Conservation (phyloP, 352 stramenopile genomes). For the Globisporangium okanoganense region DNA sequence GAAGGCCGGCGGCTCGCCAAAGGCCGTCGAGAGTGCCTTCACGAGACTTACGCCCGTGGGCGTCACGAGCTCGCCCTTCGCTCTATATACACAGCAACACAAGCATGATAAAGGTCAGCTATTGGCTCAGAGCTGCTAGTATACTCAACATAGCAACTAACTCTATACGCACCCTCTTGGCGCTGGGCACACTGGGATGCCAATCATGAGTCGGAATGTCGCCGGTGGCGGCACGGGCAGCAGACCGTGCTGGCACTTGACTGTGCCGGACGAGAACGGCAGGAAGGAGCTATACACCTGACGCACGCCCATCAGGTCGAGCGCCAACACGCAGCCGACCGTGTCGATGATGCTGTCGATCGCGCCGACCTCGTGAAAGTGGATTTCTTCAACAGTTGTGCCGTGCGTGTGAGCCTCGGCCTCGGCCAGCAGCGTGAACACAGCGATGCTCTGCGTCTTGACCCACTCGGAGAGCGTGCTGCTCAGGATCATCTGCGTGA, state of each 20-base stretch:
- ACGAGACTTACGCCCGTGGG: slow-evolving; percentile 95
- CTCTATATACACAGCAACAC: slow-evolving; percentile 21
- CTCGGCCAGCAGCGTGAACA: slow-evolving; percentile 91
- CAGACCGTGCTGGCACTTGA: slow-evolving; percentile 94
- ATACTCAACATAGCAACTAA: not conserved
- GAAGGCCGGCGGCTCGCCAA: slow-evolving; percentile 74
- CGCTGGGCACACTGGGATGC: slow-evolving; percentile 90
- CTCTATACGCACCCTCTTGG: slow-evolving; percentile 62
- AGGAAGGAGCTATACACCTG: slow-evolving; percentile 82
- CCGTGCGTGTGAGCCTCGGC: slow-evolving; percentile 95
- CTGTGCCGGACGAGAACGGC: slow-evolving; percentile 90
- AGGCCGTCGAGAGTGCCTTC: slow-evolving; percentile 76
- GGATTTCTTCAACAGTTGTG: slow-evolving; percentile 88
- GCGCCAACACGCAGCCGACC: slow-evolving; percentile 91
- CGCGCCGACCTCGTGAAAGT: slow-evolving; percentile 98
- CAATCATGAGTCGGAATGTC: slow-evolving; percentile 93
- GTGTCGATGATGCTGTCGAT: slow-evolving; percentile 98
- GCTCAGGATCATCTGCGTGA: slow-evolving; percentile 79
- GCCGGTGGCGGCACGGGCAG: slow-evolving; percentile 94
- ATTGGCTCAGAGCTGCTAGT: not conserved
- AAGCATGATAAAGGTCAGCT: not conserved
- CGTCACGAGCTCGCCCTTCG: slow-evolving; percentile 93
- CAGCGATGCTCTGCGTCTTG: slow-evolving; percentile 84
- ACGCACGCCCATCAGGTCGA: slow-evolving; percentile 91
- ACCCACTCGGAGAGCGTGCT: slow-evolving; percentile 85